Base-by-base conservation (phyloP, 805 yeast species). In the Suhomyces faveliae region DNA sequence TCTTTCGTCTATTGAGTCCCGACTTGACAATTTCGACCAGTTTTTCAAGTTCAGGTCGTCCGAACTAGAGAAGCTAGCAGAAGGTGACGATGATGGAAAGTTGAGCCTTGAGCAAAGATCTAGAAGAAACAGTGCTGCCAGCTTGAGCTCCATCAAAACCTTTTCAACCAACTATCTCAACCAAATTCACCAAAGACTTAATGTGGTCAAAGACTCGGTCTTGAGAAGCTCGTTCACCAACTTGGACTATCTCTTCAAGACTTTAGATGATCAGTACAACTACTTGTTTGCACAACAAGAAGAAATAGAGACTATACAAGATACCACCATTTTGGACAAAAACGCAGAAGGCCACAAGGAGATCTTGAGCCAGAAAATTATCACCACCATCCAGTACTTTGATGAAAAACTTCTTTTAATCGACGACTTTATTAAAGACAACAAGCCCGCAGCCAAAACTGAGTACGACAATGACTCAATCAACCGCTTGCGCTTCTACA, bases 251-350 rank as follows among this genome's bases (percentile, higher is more conserved):
- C 53, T 73, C 25, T 71, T 70, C 58, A 64, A 63, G 38, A 63
- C 71, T 1, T 56, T 73, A 40, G 75, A 71, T 43, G 75, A 71
- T 49, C 74, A 71, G 51, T 73, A 72, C 52, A 71, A 63, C 46
- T 63, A 66, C 44, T 52, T 72, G 30, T 71, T 71, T 50, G 21
- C 37, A 33, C 37, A 33, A 17, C 21, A 33, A n/a, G 37, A 15
- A 15, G 37, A 33, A 15, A 9, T 20, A 11, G 37, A 17, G 2
- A 4, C 19, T 15, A 6, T 33, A 11, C 21, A 33, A 15, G 37
- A 57, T 40, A 54, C 58, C 5, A 38, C 37, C 2, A 11, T 19
- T 6, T 41, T 43, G 6, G 48, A 35, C 13, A 24, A 40, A 12
- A 41, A 41, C n/a, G 61, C 54, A 22, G 51, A 42, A 3, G 57